Base-by-base conservation (phyloP, 2,329 filamentous ascomycete species). In the Nothophaeocryptopus gaeumannii region DNA sequence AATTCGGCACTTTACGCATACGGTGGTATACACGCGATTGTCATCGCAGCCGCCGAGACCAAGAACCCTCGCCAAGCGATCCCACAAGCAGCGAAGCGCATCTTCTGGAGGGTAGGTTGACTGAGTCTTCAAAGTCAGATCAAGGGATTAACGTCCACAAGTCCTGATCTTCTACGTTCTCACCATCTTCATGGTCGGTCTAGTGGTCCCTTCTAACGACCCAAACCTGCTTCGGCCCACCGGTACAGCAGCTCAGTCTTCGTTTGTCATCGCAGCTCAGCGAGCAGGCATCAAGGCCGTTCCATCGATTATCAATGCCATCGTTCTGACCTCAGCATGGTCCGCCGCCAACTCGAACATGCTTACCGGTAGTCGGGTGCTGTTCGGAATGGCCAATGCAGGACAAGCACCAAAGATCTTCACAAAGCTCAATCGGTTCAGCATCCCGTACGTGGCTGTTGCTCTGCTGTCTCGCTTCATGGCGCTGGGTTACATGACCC, bases 221-320 rank as follows among this genome's bases (percentile, higher is more conserved):
- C 36, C 45, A 11, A 36, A 46, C 29, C 66, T 75, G 8, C 59
- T 44, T 30, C 41, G 32, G 39, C 74, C 37, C 66, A 66, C 40
- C 40, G 51, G 13, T 56, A 61, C 16, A 45, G 63, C 61, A 30
- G 61, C 60, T 45, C 65, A 64, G 53, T 81, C 78, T 2, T 84
- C 84, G 1, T 87, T 86, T 62, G 83, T 86, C 45, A 79, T 87
- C 56, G 78, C 79, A 13, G 80, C 82, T 54, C 68, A 77, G 51
- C 74, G 80, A 55, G 81, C 82, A n/a, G 79, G 80, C 39, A 80
- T 87, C 45, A 63, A 66, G 1, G 78, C 77, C 2, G 75, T 87
- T 13, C 81, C 82, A 30, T 77, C 75, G 30, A 78, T 87, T 54
- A 83, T 88, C 73, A 87, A 86, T 64, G 81, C 78, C 11, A 76